phyloP scores from a whole-genome alignment of 345 rosid species.

The Lagerstroemia speciosa region DNA sequence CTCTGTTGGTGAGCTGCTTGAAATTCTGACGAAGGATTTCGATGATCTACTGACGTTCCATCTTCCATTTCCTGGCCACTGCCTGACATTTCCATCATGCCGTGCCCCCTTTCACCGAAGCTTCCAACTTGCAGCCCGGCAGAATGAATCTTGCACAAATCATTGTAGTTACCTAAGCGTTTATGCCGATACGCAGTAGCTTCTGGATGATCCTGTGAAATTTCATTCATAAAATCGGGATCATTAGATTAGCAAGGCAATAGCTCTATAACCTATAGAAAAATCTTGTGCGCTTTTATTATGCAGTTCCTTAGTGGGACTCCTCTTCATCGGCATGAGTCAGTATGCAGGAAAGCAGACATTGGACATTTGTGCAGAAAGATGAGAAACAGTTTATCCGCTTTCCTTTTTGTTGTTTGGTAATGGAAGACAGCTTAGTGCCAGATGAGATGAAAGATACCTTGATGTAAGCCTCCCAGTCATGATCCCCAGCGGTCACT shows the following conservation, averaged over 20 bases:
- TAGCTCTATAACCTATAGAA: too few species aligned
- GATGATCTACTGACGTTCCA: constrained; percentile 16
- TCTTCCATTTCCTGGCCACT: constrained; percentile 22
- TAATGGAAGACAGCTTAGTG: not conserved
- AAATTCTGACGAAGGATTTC: constrained; percentile 12
- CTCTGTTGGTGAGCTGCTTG: constrained; percentile 25
- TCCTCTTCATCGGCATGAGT: too few species aligned
- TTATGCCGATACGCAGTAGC: constrained; percentile 43
- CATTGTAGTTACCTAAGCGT: constrained; percentile 28
- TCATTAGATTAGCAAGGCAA: not conserved
- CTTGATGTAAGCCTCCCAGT: constrained; percentile 55
- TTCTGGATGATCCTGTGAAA: constrained; percentile 57
- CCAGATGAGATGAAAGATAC: constrained; percentile 17
- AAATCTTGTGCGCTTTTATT: too few species aligned
- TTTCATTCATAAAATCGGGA: not conserved
- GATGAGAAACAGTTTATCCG: not conserved
- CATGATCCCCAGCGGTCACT: constrained; percentile 36
- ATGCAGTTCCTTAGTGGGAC: too few species aligned
- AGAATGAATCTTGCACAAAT: constrained; percentile 43
- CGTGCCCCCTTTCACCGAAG: constrained; percentile 9
- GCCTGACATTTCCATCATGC: constrained; percentile 6
- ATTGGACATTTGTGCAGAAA: not conserved
- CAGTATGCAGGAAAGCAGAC: not conserved
- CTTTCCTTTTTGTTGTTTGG: not conserved
- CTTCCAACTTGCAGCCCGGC: constrained; percentile 21